A percentile compares a stretch with the other conserved stretches of the same genome.
Evolutionary conservation across 306 rosid species (phyloP).

Genomic region (Citrullus mucosospermus): DNA sequence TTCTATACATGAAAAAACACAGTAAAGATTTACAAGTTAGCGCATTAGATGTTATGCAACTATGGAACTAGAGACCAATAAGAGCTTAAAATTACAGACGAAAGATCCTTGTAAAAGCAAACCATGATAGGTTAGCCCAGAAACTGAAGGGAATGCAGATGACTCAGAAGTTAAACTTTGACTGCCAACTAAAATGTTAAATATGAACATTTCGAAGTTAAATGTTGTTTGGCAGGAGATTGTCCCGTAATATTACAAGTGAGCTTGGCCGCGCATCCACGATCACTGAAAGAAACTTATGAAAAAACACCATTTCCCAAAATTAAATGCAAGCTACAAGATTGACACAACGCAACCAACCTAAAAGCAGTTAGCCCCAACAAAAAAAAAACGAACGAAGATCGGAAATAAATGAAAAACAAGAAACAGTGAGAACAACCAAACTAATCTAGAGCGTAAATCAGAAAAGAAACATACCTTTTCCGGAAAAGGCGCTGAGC

Average conservation of each 20-base stretch:
- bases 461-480: slow-evolving; percentile 27
- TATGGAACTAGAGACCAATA: neutral
- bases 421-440: neutral
- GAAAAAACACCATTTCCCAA: neutral
- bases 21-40: neutral
- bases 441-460: neutral
- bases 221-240: neutral
- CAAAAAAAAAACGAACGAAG: neutral
- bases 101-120: neutral
- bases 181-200: neutral
- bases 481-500: slow-evolving; percentile 81
- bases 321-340: neutral
- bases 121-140: neutral
- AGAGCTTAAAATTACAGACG: neutral
- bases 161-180: neutral
- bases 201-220: neutral
- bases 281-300: too few species aligned
- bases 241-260: neutral
- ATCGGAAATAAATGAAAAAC: neutral
- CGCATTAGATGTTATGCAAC: neutral
- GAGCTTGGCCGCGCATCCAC: neutral
- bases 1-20: neutral
- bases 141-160: neutral
- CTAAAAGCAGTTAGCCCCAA: neutral
- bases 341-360: neutral